phyloP scores from a whole-genome alignment of 2,329 filamentous ascomycete genomes.

The Xylaria sp. region DNA sequence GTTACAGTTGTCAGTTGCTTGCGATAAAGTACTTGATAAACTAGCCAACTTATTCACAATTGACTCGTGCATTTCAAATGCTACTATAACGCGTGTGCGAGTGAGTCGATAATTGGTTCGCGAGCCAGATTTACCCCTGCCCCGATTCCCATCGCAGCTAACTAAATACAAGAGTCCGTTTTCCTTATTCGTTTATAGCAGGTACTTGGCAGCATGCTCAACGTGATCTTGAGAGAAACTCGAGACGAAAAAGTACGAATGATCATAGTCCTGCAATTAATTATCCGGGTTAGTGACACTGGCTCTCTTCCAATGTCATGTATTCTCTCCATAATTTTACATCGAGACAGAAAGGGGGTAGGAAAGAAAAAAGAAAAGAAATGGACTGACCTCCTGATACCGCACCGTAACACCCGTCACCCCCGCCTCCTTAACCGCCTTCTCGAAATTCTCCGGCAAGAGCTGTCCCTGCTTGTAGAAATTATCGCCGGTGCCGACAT shows the following conservation, averaged over 20 bases:
- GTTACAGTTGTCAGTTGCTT: constrained; percentile 8
- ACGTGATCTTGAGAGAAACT: constrained; percentile 91
- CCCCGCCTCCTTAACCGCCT: constrained; percentile 80
- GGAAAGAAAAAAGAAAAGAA: not conserved
- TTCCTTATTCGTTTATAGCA: constrained; percentile 57
- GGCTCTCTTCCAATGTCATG: no score
- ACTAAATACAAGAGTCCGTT: not conserved
- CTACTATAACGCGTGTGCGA: not conserved
- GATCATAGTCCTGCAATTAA: constrained; percentile 82
- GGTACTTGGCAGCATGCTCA: constrained; percentile 87
- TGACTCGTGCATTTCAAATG: not conserved
- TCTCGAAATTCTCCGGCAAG: constrained; percentile 90
- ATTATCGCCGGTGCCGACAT: constrained; percentile 93
- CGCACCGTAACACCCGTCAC: constrained; percentile 79
- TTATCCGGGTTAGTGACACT: not conserved
- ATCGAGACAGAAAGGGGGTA: no score
- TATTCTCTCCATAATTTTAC: no score
- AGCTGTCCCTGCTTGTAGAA: constrained; percentile 96
- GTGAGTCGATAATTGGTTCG: not conserved
- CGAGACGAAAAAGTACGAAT: constrained; percentile 97
- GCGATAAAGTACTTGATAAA: constrained; percentile 1
- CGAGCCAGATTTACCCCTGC: not conserved
- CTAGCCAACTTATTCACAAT: no score
- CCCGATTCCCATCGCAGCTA: not conserved
- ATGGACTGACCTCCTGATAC: constrained; percentile 78